Evolutionary conservation across 2,329 filamentous ascomycete species (phyloP).

Genomic region (Sporothrix brunneoviolacea): DNA sequence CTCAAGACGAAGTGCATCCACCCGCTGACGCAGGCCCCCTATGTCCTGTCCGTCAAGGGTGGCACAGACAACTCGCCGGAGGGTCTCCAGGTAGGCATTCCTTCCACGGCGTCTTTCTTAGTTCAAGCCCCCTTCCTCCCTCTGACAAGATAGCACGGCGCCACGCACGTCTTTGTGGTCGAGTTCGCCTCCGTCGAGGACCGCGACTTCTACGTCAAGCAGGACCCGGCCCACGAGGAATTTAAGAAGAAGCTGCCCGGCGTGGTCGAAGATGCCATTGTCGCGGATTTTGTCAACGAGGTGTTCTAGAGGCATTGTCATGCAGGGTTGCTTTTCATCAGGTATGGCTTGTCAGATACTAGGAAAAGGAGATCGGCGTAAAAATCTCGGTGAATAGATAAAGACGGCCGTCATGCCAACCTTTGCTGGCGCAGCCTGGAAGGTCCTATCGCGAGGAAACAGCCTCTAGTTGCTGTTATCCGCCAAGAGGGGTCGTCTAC

Average conservation of each 20-base stretch:
- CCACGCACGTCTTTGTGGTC: conserved; percentile 63
- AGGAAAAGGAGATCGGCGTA: no score
- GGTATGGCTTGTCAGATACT: no score
- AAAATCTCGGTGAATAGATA: no score
- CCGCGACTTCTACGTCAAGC: conserved; percentile 59
- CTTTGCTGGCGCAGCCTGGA: no score
- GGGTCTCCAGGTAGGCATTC: conserved; percentile 44
- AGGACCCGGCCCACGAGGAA: conserved; percentile 56
- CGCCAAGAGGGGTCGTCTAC: no score
- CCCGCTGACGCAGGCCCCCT: conserved; percentile 49
- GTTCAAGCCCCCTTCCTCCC: neutral
- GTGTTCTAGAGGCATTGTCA: no score
- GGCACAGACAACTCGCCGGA: conserved; percentile 58
- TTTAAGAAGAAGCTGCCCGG: conserved; percentile 34
- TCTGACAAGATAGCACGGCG: conserved; percentile 52
- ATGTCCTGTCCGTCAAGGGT: conserved; percentile 52
- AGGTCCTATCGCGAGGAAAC: no score
- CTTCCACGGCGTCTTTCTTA: neutral
- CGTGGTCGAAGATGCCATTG: conserved; percentile 1
- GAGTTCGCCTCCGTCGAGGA: conserved; percentile 60
- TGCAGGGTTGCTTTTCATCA: no score
- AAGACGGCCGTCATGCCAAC: no score
- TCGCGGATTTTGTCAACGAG: conserved; percentile 5
- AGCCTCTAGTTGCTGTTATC: no score
- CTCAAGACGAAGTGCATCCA: conserved; percentile 56